Conservation (phyloP, 2,329 filamentous ascomycete species). For the Hypoxylon rubiginosum region DNA sequence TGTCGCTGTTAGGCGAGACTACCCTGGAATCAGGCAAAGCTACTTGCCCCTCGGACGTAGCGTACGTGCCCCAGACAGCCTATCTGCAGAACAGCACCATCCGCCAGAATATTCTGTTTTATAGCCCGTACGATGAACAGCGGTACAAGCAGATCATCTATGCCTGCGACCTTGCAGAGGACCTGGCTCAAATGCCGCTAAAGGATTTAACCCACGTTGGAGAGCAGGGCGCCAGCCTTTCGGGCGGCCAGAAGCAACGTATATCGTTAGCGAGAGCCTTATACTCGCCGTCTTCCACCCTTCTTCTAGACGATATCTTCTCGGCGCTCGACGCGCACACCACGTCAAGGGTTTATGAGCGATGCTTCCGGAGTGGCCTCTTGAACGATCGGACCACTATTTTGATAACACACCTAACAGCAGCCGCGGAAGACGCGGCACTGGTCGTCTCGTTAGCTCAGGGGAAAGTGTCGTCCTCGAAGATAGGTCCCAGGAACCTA, state of each 20-base stretch:
- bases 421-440: conserved; percentile 26
- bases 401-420: conserved; percentile 28
- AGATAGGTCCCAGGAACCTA: conserved; percentile 5
- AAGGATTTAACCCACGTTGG: conserved; percentile 49
- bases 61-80: conserved; percentile 3
- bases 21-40: neutral
- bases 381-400: conserved; percentile 27
- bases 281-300: conserved; percentile 44
- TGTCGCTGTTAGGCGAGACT: conserved; percentile 2
- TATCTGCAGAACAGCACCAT: neutral
- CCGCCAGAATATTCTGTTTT: neutral
- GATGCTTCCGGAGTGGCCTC: conserved; percentile 31
- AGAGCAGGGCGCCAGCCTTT: conserved; percentile 49
- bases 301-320: conserved; percentile 50
- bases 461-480: conserved; percentile 16
- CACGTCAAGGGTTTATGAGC: conserved; percentile 17
- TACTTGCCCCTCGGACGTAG: neutral
- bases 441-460: conserved; percentile 21
- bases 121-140: neutral
- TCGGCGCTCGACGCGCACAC: conserved; percentile 51
- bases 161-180: conserved; percentile 10
- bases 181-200: conserved; percentile 19
- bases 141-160: conserved; percentile 3
- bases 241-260: conserved; percentile 50
- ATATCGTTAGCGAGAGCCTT: conserved; percentile 49